Conservation (phyloP, 1,284 basidiomycete genomes). For the Malassezia pachydermatis region DNA sequence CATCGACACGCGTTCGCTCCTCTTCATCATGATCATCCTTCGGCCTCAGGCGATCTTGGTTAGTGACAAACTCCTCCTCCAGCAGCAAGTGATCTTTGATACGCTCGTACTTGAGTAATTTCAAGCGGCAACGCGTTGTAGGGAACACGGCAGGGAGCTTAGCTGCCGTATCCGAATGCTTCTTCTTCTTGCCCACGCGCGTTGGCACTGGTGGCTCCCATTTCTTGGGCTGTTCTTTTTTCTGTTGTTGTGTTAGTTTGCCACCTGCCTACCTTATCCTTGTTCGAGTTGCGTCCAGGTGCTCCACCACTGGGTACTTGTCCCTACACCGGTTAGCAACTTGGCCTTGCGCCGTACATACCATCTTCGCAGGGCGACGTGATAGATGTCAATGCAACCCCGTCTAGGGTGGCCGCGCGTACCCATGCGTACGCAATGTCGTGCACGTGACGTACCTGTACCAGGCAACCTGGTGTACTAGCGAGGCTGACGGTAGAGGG, state of each 20-base stretch:
- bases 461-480: too few species aligned
- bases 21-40: conserved; percentile 92
- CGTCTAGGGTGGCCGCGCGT: too few species aligned
- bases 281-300: conserved; percentile 30
- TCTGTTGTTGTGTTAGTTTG: not conserved
- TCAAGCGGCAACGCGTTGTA: conserved; percentile 87
- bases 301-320: conserved; percentile 37
- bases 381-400: too few species aligned
- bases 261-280: conserved; percentile 17
- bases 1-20: conserved; percentile 86
- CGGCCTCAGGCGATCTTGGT: conserved; percentile 61
- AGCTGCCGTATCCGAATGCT: conserved; percentile 78
- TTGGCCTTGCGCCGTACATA: too few species aligned
- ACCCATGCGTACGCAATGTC: too few species aligned
- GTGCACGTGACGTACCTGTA: too few species aligned
- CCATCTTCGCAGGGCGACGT: too few species aligned
- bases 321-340: conserved; percentile 21
- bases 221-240: conserved; percentile 68
- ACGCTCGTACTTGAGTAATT: conserved; percentile 87
- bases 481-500: too few species aligned
- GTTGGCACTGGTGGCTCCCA: conserved; percentile 99
- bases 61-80: conserved; percentile 94
- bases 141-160: conserved; percentile 90
- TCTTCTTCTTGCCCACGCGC: conserved; percentile 83
- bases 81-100: conserved; percentile 96